A percentile compares a stretch with the other conserved stretches of the same genome.
Evolutionary conservation across 176 grass and related monocot genomes (phyloP).

Genomic region (Eremochloa ophiuroides): DNA sequence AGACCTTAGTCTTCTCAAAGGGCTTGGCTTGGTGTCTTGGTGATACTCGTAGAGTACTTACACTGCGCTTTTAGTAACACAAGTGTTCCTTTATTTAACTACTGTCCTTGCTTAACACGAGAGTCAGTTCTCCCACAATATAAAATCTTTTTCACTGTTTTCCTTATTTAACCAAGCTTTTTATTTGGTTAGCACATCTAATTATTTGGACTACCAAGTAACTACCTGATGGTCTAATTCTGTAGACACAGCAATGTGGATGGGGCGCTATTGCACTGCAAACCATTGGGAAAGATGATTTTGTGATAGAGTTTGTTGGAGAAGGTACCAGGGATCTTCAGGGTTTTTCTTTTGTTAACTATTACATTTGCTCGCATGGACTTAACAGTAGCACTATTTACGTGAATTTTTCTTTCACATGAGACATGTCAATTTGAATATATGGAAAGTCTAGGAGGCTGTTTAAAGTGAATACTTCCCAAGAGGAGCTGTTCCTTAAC

Average conservation of each 20-base stretch:
- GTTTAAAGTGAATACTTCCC: not conserved
- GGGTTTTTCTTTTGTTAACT: not conserved
- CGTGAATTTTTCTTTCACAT: not conserved
- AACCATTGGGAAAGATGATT: constrained; percentile 71
- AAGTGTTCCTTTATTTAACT: not conserved
- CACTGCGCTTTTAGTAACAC: not conserved
- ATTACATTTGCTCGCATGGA: not conserved
- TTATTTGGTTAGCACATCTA: not conserved
- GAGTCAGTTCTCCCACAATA: not conserved
- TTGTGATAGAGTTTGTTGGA: constrained; percentile 96
- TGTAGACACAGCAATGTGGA: constrained; percentile 77
- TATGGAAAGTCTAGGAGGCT: not conserved
- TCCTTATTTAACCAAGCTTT: not conserved
- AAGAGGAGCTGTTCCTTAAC: not conserved
- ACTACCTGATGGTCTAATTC: not conserved
- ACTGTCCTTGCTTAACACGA: constrained; percentile 6
- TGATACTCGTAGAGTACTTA: not conserved
- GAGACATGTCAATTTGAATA: not conserved
- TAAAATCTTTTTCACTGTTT: not conserved
- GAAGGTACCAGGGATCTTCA: constrained; percentile 60
- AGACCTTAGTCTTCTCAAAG: constrained; percentile 1
- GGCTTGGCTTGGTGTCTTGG: not conserved
- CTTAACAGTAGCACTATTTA: not conserved
- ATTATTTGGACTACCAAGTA: not conserved
- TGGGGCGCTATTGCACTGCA: constrained; percentile 75